Percentiles rank a stretch among this genome's conserved stretches.
Conservation (phyloP, 257 asterid species). For the Echites panduratus region DNA sequence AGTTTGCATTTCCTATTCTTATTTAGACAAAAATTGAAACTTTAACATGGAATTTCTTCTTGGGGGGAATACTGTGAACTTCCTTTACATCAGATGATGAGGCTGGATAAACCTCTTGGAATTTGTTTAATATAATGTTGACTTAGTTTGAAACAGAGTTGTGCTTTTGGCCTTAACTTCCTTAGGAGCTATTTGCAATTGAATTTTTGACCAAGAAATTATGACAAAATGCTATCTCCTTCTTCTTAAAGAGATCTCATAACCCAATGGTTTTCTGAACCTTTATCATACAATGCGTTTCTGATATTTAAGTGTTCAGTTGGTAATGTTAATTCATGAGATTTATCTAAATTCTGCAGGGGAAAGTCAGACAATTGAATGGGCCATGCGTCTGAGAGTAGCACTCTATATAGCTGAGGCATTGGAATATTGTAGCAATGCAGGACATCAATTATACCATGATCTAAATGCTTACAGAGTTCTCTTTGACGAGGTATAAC, state of each 20-base stretch:
- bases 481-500: slow-evolving; percentile 91
- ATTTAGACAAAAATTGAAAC: background rate
- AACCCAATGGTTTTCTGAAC: too few relatives aligned
- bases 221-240: background rate
- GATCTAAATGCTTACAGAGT: slow-evolving; percentile 97
- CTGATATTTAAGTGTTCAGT: too few relatives aligned
- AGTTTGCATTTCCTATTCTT: background rate
- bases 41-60: background rate
- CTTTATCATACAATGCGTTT: too few relatives aligned
- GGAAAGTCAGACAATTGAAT: slow-evolving; percentile 96
- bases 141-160: background rate
- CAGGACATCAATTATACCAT: slow-evolving; percentile 92
- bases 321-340: background rate
- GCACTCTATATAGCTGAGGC: slow-evolving; percentile 97
- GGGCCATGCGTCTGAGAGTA: slow-evolving; percentile 99
- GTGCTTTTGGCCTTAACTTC: background rate
- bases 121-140: background rate
- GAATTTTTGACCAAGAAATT: background rate
- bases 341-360: slow-evolving; percentile 33
- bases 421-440: slow-evolving; percentile 81
- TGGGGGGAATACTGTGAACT: too few relatives aligned
- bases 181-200: background rate
- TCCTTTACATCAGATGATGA: background rate
- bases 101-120: background rate
- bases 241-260: background rate